Evolutionary conservation across 108 stramenopile genomes (phyloP).

Genomic region (Ochromonas danica): DNA sequence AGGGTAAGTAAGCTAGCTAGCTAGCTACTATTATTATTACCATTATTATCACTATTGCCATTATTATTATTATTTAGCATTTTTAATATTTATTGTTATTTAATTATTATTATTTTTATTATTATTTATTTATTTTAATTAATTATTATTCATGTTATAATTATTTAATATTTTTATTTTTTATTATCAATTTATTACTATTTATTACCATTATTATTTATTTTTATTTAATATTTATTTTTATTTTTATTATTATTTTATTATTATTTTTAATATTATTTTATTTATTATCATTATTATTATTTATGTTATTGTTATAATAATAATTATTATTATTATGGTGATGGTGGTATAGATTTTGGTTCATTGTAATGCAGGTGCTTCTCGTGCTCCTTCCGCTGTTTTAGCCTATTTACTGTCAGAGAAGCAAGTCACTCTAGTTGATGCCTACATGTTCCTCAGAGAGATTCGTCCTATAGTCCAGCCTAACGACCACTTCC

Average conservation of each 20-base stretch:
- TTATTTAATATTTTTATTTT: too few relatives aligned
- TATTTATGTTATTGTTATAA: neutral
- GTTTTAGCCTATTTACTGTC: neutral
- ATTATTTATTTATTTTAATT: neutral
- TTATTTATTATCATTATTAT: neutral
- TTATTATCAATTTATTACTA: neutral
- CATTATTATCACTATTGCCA: neutral
- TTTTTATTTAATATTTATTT: too few relatives aligned
- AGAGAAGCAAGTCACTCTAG: neutral
- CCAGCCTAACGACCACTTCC: conserved; percentile 11
- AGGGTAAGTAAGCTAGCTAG: neutral
- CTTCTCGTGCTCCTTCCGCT: conserved; percentile 25
- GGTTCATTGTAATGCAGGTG: conserved; percentile 29
- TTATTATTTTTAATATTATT: too few relatives aligned
- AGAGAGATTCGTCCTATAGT: conserved; percentile 2
- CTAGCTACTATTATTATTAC: neutral
- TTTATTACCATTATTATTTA: neutral
- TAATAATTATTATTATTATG: too few relatives aligned
- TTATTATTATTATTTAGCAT: too few relatives aligned
- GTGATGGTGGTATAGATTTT: conserved; percentile 32
- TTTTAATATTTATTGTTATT: too few relatives aligned
- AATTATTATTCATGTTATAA: too few relatives aligned
- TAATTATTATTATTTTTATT: neutral
- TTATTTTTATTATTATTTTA: too few relatives aligned
- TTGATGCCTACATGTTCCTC: conserved; percentile 23